Evolutionary conservation across 352 stramenopile species (phyloP).

Genomic region (Phytophthora cactorum): DNA sequence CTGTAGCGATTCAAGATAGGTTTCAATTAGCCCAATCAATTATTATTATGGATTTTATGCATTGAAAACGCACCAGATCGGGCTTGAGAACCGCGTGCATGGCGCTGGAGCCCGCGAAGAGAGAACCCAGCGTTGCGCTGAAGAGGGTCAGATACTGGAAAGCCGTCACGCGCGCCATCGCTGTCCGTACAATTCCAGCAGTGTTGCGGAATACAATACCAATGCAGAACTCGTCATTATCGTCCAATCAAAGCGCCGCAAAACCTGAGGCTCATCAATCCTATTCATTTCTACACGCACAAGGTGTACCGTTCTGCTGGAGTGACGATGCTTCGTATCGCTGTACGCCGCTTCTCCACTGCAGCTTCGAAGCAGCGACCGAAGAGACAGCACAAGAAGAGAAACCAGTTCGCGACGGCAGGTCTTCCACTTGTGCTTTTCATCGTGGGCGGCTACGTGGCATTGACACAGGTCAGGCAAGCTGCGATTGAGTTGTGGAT

Average conservation of each 20-base stretch:
- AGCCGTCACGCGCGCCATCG: slow-evolving; percentile 62
- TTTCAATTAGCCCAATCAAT: neutral
- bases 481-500: neutral
- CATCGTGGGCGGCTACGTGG: slow-evolving; percentile 78
- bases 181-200: neutral
- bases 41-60: neutral
- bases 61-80: slow-evolving; percentile 60
- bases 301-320: neutral
- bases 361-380: slow-evolving; percentile 25
- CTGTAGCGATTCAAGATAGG: slow-evolving; percentile 21
- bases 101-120: slow-evolving; percentile 84
- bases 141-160: slow-evolving; percentile 85
- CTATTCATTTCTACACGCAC: neutral
- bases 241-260: slow-evolving; percentile 33
- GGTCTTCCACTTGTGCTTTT: slow-evolving; percentile 85
- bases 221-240: slow-evolving; percentile 15
- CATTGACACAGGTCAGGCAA: slow-evolving; percentile 66
- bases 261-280: slow-evolving; percentile 16
- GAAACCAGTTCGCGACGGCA: slow-evolving; percentile 68
- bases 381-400: slow-evolving; percentile 60
- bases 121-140: slow-evolving; percentile 69
- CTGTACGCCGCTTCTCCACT: slow-evolving; percentile 31
- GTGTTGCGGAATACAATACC: neutral
- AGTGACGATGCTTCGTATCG: slow-evolving; percentile 33
- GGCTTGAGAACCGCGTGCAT: slow-evolving; percentile 88